Base-by-base conservation (phyloP, 2,329 filamentous ascomycete genomes). In the Epichloe typhina region DNA sequence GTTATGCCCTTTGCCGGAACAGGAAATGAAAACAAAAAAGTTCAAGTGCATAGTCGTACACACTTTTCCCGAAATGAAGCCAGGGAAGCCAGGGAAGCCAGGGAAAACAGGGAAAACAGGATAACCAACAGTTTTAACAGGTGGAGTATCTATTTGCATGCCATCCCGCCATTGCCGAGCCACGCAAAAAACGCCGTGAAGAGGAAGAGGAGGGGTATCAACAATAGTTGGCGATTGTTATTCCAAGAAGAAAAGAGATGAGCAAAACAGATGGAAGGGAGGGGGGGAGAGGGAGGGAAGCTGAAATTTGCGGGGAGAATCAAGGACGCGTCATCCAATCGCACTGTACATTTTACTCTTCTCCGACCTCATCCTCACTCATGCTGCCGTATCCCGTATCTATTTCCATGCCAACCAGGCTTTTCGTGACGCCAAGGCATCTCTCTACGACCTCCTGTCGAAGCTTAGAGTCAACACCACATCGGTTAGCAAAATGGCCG, bases 361-460 rank as follows among this genome's bases (percentile, higher is more conserved):
- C 38, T 33, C 21, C 57, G 15, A 66, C 68, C 42, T 72, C 73
- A 47, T 67, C 66, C 42, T 78, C 76, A 52, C 70, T 75, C 70
- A 78, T 75, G 55, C 72, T 80, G 46, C 71, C 77, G 61, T 82
- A 82, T 7, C 79, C 79, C 1, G 74, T 73, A 57, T 83, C 80
- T 12, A 69, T 64, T 52, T 80, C 74, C 73, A 83, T 81, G 8
- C 79, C 78, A 7, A 81, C 72, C 38, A 78, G 66, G 47, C 67
- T 72, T 60, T 77, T 79, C 13, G 75, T 79, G 37, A 83, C 72
- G 11, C 64, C 59, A 17, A 83, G 62, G 53, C 79, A 83, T 48
- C 72, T 69, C 47, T 77, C 71, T 3, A 83, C 73, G 57, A 82
- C 72, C 54, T 69, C 68, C 51, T 71, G 70, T 52, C 77, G 73